phyloP scores from a whole-genome alignment of 2,329 filamentous ascomycete genomes.

The Pseudocercospora fijiensis region DNA sequence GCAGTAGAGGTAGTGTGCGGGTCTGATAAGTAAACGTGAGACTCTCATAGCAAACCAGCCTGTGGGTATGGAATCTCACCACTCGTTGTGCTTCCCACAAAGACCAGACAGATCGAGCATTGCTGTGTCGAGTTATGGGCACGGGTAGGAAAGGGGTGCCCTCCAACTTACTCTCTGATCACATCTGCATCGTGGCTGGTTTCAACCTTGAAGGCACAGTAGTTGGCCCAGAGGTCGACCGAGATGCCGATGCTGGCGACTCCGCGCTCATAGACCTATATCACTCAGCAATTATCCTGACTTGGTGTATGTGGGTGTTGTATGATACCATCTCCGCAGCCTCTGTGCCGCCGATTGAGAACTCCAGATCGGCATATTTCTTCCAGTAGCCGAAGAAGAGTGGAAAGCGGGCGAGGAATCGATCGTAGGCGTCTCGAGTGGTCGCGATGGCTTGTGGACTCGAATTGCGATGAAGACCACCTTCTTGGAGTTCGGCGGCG shows the following conservation, averaged over 20 bases:
- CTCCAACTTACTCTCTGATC: conserved; percentile 96
- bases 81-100: conserved; percentile 23
- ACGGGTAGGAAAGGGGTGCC: conserved; percentile 60
- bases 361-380: conserved; percentile 97
- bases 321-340: conserved; percentile 85
- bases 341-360: conserved; percentile 93
- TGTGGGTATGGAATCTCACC: conserved; percentile 35
- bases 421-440: conserved; percentile 83
- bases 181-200: conserved; percentile 91
- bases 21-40: conserved; percentile 36
- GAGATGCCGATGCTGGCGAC: conserved; percentile 90
- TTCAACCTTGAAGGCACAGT: conserved; percentile 96
- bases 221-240: conserved; percentile 95
- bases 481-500: conserved; percentile 79
- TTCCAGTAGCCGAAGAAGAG: conserved; percentile 99
- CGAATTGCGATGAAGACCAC: conserved; percentile 93
- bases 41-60: conserved; percentile 29
- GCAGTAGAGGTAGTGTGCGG: conserved; percentile 21
- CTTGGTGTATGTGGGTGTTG: conserved; percentile 3
- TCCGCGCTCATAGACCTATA: conserved; percentile 87
- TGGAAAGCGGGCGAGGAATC: conserved; percentile 90
- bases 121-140: conserved; percentile 25
- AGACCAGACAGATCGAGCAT: conserved; percentile 16
- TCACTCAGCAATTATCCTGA: conserved; percentile 34
- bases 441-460: conserved; percentile 89